Evolutionary conservation across 371 early-diverging fungal genomes (phyloP).

Genomic region (Cokeromyces recurvatus): DNA sequence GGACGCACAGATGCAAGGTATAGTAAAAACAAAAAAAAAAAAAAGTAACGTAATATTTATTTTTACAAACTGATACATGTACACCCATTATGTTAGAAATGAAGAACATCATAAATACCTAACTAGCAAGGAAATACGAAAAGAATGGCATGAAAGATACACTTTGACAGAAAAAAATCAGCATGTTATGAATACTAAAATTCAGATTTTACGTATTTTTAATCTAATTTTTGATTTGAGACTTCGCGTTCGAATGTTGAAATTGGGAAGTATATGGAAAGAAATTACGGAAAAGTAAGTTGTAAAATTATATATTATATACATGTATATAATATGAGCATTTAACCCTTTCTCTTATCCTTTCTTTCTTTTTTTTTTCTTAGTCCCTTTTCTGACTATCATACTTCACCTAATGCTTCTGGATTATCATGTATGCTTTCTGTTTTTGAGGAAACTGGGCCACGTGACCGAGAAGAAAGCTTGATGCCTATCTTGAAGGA

Average conservation of each 20-base stretch:
- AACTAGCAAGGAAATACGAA: slow-evolving; percentile 2
- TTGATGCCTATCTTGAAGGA: slow-evolving; percentile 49
- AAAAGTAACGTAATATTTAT: not conserved
- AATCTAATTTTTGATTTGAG: slow-evolving; percentile 44
- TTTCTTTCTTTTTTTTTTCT: too few relatives aligned
- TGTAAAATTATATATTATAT: too few relatives aligned
- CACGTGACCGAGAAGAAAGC: slow-evolving; percentile 27
- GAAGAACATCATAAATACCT: slow-evolving; percentile 25
- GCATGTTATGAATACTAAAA: slow-evolving; percentile 41
- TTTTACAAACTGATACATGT: too few relatives aligned
- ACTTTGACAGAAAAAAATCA: slow-evolving; percentile 35
- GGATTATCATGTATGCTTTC: too few relatives aligned
- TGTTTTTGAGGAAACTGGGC: slow-evolving; percentile 21
- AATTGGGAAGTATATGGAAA: slow-evolving; percentile 26
- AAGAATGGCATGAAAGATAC: slow-evolving; percentile 36
- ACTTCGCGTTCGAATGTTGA: slow-evolving; percentile 36
- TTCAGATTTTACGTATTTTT: slow-evolving; percentile 44
- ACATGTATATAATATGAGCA: too few relatives aligned
- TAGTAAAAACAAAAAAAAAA: not conserved
- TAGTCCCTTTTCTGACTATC: too few relatives aligned
- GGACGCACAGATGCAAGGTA: slow-evolving; percentile 39
- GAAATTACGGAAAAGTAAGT: slow-evolving; percentile 24
- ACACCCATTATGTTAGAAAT: slow-evolving; percentile 20
- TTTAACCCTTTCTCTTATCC: too few relatives aligned
- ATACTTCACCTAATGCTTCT: too few relatives aligned